A percentile compares a stretch with the other conserved stretches of the same genome.
Evolutionary conservation across 176 grass and related monocot species (phyloP).

Genomic region (Rhynchospora pubera): DNA sequence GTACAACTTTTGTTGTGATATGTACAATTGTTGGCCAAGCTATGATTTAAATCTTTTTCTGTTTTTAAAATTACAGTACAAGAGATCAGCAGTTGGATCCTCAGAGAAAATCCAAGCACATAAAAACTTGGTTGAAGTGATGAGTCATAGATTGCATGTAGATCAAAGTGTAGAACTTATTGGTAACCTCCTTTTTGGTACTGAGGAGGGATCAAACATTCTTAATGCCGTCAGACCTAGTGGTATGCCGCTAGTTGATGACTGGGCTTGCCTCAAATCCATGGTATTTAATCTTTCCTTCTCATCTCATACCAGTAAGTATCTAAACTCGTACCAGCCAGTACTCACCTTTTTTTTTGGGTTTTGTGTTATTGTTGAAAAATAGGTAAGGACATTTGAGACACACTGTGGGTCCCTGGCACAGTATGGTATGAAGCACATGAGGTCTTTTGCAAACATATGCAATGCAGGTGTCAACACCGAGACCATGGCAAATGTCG

Average conservation of each 20-base stretch:
- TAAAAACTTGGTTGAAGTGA: constrained; percentile 81
- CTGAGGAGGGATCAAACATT: constrained; percentile 43
- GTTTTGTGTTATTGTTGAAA: constrained; percentile 20
- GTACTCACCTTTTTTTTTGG: background rate
- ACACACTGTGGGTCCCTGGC: constrained; percentile 68
- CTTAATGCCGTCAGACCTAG: constrained; percentile 49
- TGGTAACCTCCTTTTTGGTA: constrained; percentile 86
- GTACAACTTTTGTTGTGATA: background rate
- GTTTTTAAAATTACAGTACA: constrained; percentile 43
- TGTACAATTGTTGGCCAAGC: background rate
- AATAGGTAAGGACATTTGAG: constrained; percentile 78
- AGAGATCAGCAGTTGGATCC: constrained; percentile 41
- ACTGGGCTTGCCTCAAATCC: constrained; percentile 88
- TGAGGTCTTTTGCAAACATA: constrained; percentile 82
- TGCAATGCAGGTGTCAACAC: constrained; percentile 58
- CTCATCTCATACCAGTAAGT: background rate
- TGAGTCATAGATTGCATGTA: constrained; percentile 77
- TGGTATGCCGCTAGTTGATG: constrained; percentile 74
- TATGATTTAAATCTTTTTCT: constrained; percentile 24
- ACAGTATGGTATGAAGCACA: constrained; percentile 99
- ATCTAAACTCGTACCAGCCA: background rate
- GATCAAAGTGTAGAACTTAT: constrained; percentile 80
- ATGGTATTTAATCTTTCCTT: constrained; percentile 41
- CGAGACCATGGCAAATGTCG: constrained; percentile 46
- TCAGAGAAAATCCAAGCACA: constrained; percentile 56